Evolutionary conservation across 1,139 yeast species (phyloP), one percentile per base, ranked within the genome.

Genomic region (Schizosaccharomyces versatilis): DNA sequence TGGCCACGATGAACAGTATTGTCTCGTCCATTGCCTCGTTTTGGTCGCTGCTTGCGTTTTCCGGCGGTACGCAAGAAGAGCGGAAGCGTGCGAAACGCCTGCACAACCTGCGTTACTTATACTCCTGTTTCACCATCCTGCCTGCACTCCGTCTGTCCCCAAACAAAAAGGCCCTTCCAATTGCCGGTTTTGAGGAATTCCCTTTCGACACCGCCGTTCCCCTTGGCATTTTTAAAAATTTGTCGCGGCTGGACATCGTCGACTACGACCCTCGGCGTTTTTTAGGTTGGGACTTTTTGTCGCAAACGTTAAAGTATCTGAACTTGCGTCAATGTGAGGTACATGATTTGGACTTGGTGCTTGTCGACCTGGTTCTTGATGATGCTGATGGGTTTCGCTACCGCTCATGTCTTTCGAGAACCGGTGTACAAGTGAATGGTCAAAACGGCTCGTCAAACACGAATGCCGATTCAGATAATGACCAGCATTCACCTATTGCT

Each of bases 161-260:
- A 8, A 79, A 77, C 57, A 71, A 78, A 8, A 77, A 76, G 58
- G 73, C 79, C 24, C 73, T 70, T 59, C 68, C 76, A 54, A 79
- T 79, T 41, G 71, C 70, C 53, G 79, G 80, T 1, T 80, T 78
- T 63, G 84, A 79, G 63, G 84, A 79, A 63, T 79, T 76, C 61
- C 84, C 84, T 0, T 79, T 81, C 63, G 84, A 79, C 62, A 78
- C 84, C 1, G 74, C 81, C 1, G 80, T 80, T 6, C 84, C 84
- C 1, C 64, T 80, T 14, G 68, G 68, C 53, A 72, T 77, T 67
- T 79, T 79, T 64, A 78, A 77, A 59, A 80, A 78, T 62, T 65
- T 79, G 51, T 78, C 79, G 56, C 81, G 78, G 24, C 68, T 79
- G 54, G 84, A 79, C 62, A 65, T 80, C 3, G 67, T 71, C 47